Base-by-base conservation (phyloP, 1,139 yeast genomes). In the Martiniozyma asiatica region DNA sequence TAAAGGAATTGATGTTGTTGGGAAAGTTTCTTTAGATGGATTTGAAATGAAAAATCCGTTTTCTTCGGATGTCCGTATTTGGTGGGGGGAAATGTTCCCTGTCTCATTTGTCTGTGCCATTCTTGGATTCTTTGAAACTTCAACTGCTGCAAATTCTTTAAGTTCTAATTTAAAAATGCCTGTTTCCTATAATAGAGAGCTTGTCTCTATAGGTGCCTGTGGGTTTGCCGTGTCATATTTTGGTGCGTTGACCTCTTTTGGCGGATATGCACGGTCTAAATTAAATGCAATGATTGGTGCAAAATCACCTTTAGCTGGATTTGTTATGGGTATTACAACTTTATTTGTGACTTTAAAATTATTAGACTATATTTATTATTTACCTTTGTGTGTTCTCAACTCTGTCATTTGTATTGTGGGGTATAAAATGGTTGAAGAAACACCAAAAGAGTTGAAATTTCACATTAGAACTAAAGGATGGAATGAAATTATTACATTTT, bases 251-350 rank as follows among this genome's bases (percentile, higher is more conserved):
- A 97, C 98, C 0, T 74, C 94, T 1, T 87, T 87, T 62, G 98
- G 98, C 3, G 97, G 98, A 0, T 89, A 89, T 48, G 97, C 96
- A 2, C 67, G 98, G 49, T 77, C 93, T 22, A 87, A 81, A 47
- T 75, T 89, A 35, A 89, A 89, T 55, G 81, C 89, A 2, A 61
- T 84, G 27, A 74, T 89, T 8, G 87, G 87, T 7, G 97, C 94
- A 0, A 73, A 73, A 41, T 80, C 95, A 0, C 89, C 92, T 5
- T 61, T 79, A 55, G 71, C 93, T 26, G 94, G 94, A 0, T 73
- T 75, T 3, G 68, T 82, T 6, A 78, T 87, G 76, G 92, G 94
- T 0, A 19, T 69, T 1, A 63, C 76, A 11, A 77, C 96, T 0
- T 52, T 85, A 26, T 42, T 81, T 11, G 73, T 85, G 4, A 70